phyloP scores from a whole-genome alignment of 2,329 filamentous ascomycete genomes.

The Aspergillus sp. region DNA sequence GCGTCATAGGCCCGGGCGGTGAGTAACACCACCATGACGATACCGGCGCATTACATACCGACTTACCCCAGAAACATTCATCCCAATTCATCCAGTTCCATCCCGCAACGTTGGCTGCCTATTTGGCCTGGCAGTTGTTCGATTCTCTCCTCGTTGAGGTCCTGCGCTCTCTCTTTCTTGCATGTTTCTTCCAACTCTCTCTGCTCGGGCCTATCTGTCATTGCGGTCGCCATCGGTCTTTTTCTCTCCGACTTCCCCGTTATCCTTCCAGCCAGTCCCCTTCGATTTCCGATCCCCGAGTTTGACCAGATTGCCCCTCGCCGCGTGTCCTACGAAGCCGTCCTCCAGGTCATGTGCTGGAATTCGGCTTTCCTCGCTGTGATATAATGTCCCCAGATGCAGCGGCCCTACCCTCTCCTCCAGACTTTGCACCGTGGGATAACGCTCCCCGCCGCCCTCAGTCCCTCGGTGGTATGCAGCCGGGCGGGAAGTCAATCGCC shows the following conservation, averaged over 20 bases:
- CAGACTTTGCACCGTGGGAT: constrained; percentile 38
- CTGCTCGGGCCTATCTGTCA: not conserved
- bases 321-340: constrained; percentile 6
- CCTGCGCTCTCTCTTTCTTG: constrained; percentile 8
- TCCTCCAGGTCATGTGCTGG: constrained; percentile 31
- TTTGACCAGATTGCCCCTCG: constrained; percentile 2
- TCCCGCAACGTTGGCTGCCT: constrained; percentile 1
- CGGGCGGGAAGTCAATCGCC: constrained; percentile 25
- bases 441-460: constrained; percentile 27
- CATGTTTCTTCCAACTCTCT: not conserved
- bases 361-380: constrained; percentile 14
- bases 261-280: not conserved
- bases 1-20: constrained; percentile 42
- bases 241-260: not conserved
- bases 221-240: not conserved
- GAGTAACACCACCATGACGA: constrained; percentile 15
- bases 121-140: constrained; percentile 6
- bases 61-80: constrained; percentile 18
- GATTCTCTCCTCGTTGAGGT: not conserved
- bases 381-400: constrained; percentile 43
- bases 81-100: constrained; percentile 1
- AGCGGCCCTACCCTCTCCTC: constrained; percentile 40
- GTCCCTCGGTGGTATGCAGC: constrained; percentile 33
- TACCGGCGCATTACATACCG: not conserved
- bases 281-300: constrained; percentile 1